These are phyloP conservation scores for Juncus effusus DNA, from an alignment of 176 grass and related monocot species.

Conservation along the genomic window DNA sequence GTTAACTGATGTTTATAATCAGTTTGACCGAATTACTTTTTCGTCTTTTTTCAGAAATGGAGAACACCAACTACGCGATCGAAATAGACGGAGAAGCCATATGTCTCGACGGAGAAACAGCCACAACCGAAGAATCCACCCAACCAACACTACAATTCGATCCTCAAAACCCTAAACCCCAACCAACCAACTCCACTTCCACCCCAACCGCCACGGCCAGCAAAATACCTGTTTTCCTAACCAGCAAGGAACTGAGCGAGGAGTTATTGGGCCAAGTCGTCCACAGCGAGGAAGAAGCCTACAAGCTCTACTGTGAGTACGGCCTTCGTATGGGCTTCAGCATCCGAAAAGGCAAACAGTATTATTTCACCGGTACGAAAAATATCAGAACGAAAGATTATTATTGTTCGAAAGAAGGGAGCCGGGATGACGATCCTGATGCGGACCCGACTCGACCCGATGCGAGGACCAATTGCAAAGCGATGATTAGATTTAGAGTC, in stretches of 20 bases:
- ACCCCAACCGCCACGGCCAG: slow-evolving; percentile 32
- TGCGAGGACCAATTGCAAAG: slow-evolving; percentile 78
- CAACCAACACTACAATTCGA: slow-evolving; percentile 26
- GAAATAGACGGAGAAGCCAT: slow-evolving; percentile 71
- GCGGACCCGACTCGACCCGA: slow-evolving; percentile 63
- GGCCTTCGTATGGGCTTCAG: slow-evolving; percentile 79
- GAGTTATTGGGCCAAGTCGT: slow-evolving; percentile 55
- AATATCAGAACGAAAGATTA: slow-evolving; percentile 70
- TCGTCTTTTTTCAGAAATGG: slow-evolving; percentile 36
- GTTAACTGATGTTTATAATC: too few species aligned
- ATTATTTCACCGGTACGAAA: slow-evolving; percentile 77
- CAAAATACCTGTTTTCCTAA: slow-evolving; percentile 42
- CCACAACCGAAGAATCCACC: slow-evolving; percentile 22
- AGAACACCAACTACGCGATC: slow-evolving; percentile 53
- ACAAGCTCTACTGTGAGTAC: slow-evolving; percentile 71
- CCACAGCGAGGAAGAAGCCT: slow-evolving; percentile 81
- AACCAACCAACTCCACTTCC: slow-evolving; percentile 17
- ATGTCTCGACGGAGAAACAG: slow-evolving; percentile 50
- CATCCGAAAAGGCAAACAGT: slow-evolving; percentile 74
- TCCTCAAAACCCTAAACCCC: slow-evolving; percentile 21
- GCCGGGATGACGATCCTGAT: slow-evolving; percentile 68
- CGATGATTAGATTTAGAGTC: slow-evolving; percentile 73
- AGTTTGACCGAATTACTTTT: neutral
- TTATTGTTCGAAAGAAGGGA: slow-evolving; percentile 88
- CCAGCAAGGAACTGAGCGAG: slow-evolving; percentile 55